Evolutionary conservation across 108 stramenopile genomes (phyloP), one percentile per base, ranked within the genome.

Genomic region (Nitzschia inconspicua): DNA sequence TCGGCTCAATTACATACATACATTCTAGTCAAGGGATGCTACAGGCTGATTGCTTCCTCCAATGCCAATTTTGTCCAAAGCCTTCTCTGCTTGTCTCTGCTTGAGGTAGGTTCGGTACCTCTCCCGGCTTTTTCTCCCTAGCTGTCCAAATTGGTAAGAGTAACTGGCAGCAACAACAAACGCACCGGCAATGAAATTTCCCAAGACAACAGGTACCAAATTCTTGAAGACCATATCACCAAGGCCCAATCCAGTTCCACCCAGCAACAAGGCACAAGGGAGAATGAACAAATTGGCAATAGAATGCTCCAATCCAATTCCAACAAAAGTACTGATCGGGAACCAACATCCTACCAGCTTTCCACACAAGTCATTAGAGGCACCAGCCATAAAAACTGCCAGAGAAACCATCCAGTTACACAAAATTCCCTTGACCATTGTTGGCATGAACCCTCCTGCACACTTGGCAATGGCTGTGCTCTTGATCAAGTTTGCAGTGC

Each of bases 241-340:
- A 28, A 65, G 4, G 32, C 54, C 42, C 14, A 65, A 26, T 18
- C 54, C 42, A 41, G 25, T 54, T n/a, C n/a, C n/a, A 9, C 31
- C 30, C 10, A 44, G 8, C 13, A 65, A 27, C 40, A 65, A 28
- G 30, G 41, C 64, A n/a, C 40, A 14, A 3, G 82, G 82, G 9
- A 80, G 50, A 18, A 83, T 28, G 69, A 78, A 80, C 84, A 85
- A 80, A 69, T 85, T 85, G 24, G 84, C 84, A 25, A 85, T 65
- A 28, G 51, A 52, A 69, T 85, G 84, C 43, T 76, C 75, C 11
- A 70, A 37, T n/a, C 69, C 75, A 25, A 70, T 27, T 19, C 57
- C 55, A 11, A 76, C 65, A 32, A 71, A 76, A 14, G 64, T 60
- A 10, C 48, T 49, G 42, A 76, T 63, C n/a, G 69, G 75, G 50